Percentiles rank a stretch among this genome's conserved stretches.
Evolutionary conservation across 441 rosid genomes (phyloP).

Genomic region (Euphorbia corollata): DNA sequence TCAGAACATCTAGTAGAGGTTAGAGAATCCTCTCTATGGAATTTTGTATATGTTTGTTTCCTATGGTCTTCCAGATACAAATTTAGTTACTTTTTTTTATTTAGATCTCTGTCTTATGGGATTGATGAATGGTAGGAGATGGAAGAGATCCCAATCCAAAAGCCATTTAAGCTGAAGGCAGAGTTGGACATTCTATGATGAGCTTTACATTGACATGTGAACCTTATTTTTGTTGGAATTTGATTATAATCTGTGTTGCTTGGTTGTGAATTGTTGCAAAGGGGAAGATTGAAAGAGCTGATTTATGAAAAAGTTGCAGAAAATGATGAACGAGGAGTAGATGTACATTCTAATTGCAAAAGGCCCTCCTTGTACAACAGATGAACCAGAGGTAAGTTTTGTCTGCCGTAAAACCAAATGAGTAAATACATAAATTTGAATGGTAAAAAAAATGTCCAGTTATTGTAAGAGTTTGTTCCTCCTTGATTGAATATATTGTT

Average conservation of each 20-base stretch:
- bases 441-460: too few relatives aligned
- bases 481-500: too few relatives aligned
- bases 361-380: conserved; percentile 97
- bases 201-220: background rate
- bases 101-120: conserved; percentile 76
- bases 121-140: conserved; percentile 53
- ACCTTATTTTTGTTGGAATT: conserved; percentile 2
- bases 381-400: conserved; percentile 75
- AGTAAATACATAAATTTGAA: too few relatives aligned
- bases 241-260: conserved; percentile 19
- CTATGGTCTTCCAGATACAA: background rate
- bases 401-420: background rate
- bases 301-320: conserved; percentile 67
- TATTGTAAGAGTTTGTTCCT: too few relatives aligned
- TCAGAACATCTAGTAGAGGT: conserved; percentile 62
- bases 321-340: conserved; percentile 60
- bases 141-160: conserved; percentile 62
- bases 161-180: conserved; percentile 80
- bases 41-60: background rate
- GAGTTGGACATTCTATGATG: conserved; percentile 43
- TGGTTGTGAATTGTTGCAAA: conserved; percentile 42
- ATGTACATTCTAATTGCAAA: conserved; percentile 77
- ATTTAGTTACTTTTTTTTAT: conserved; percentile 18
- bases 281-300: conserved; percentile 81
- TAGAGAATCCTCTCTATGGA: conserved; percentile 36